Percentiles rank a stretch among this genome's conserved stretches.
phyloP scores from a whole-genome alignment of 108 stramenopile genomes.

The Fistulifera pelliculosa region DNA sequence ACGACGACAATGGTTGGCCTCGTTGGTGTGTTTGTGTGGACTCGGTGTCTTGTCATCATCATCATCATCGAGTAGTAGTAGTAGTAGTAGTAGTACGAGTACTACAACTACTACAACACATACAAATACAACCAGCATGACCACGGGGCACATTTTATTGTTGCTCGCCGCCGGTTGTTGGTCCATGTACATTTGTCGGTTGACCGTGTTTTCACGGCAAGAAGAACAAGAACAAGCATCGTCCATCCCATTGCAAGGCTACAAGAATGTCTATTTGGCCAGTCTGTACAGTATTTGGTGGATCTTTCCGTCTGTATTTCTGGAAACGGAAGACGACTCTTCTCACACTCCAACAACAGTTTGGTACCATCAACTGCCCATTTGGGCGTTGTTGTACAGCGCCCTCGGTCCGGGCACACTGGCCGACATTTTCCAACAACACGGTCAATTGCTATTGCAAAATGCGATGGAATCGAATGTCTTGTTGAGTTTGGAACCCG shows the following conservation, averaged over 20 bases:
- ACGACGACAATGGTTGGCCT: too few species aligned
- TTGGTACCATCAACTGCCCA: conserved; percentile 17
- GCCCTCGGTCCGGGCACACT: conserved; percentile 54
- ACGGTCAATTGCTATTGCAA: conserved; percentile 29
- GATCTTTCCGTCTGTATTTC: conserved; percentile 11
- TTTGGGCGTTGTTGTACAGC: conserved; percentile 41
- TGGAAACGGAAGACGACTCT: conserved; percentile 13
- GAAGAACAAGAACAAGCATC: conserved; percentile 19
- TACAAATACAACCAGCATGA: conserved; percentile 4
- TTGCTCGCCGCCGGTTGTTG: conserved; percentile 54
- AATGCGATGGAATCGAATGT: conserved; percentile 51
- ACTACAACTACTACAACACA: too few species aligned
- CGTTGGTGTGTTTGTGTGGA: too few species aligned
- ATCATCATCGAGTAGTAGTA: too few species aligned
- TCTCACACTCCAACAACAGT: conserved; percentile 10
- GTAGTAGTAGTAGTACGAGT: not conserved
- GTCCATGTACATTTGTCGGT: conserved; percentile 53
- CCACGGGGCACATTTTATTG: conserved; percentile 40
- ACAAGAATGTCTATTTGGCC: conserved; percentile 41
- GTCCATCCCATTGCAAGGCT: conserved; percentile 36
- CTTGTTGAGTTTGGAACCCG: conserved; percentile 43
- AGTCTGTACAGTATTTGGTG: conserved; percentile 47
- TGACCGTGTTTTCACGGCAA: conserved; percentile 11
- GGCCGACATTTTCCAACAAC: conserved; percentile 56
- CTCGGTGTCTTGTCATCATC: too few species aligned